A percentile compares a stretch with the other conserved stretches of the same genome.
Evolutionary conservation across 176 grass and related monocot species (phyloP).

Genomic region (Cymbopogon citratus): DNA sequence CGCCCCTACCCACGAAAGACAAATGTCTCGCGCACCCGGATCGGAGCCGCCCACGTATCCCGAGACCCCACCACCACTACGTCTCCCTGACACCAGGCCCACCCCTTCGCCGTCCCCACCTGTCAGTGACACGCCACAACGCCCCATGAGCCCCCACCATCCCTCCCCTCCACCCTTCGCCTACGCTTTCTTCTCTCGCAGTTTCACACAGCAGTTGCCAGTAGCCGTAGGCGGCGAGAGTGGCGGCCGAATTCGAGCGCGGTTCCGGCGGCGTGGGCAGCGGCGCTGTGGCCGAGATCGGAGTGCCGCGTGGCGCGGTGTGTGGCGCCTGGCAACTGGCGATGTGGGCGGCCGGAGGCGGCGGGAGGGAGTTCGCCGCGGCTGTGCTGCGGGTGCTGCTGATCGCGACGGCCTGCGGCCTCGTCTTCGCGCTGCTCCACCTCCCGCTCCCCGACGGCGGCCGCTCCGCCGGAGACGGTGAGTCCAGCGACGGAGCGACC

Average conservation of each 20-base stretch:
- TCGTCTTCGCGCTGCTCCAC: constrained; percentile 37
- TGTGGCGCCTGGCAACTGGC: background rate
- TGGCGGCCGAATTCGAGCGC: background rate
- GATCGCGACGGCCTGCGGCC: constrained; percentile 27
- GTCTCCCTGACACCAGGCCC: background rate
- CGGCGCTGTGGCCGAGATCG: background rate
- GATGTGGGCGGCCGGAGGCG: background rate
- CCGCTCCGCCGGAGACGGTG: constrained; percentile 1
- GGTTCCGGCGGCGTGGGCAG: background rate
- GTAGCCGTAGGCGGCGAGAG: background rate
- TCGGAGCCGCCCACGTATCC: background rate
- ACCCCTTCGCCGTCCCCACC: fast-evolving
- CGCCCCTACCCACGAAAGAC: constrained; percentile 22
- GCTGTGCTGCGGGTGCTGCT: constrained; percentile 30
- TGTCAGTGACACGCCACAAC: background rate
- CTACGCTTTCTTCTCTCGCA: background rate
- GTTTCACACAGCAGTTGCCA: too few relatives aligned
- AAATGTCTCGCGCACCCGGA: background rate
- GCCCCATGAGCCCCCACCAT: background rate
- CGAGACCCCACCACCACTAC: background rate
- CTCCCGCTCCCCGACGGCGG: constrained; percentile 26
- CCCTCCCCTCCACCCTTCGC: too few relatives aligned
- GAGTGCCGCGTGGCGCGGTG: background rate
- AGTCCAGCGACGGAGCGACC: background rate
- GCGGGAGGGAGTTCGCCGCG: background rate